phyloP scores from a whole-genome alignment of 768 basidiomycete genomes.

The Suillus subluteus region DNA sequence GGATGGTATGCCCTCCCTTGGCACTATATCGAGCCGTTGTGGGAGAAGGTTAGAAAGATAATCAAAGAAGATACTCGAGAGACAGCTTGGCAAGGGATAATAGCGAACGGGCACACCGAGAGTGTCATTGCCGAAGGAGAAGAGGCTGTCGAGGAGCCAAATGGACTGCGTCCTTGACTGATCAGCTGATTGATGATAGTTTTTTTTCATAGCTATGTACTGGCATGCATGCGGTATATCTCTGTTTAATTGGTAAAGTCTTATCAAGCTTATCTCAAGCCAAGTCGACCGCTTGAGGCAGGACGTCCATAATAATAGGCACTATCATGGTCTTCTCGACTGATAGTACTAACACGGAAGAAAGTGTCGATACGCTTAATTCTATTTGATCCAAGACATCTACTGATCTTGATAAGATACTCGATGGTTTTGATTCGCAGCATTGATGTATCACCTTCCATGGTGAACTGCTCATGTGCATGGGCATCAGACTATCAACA shows the following conservation, averaged over 20 bases:
- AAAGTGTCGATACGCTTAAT: background rate
- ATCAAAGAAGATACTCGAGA: background rate
- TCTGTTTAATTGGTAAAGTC: background rate
- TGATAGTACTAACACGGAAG: background rate
- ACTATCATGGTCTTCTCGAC: background rate
- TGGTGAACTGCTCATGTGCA: conserved; percentile 80
- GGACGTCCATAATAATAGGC: background rate
- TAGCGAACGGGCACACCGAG: background rate
- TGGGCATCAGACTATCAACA: conserved; percentile 78
- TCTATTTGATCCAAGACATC: background rate
- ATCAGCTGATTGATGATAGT: background rate
- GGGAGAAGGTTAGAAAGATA: background rate
- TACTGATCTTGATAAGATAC: background rate
- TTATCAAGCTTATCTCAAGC: conserved; percentile 2
- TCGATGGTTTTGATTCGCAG: conserved; percentile 47
- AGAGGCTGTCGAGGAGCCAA: background rate
- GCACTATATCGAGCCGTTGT: background rate
- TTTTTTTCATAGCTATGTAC: background rate
- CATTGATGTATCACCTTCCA: conserved; percentile 59
- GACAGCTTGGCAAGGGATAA: background rate
- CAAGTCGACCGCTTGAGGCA: background rate
- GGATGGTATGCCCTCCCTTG: background rate
- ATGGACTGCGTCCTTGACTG: background rate
- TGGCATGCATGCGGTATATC: background rate
- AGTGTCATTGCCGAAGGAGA: background rate